A percentile compares a stretch with the other conserved stretches of the same genome.
Conservation (phyloP, 2,329 filamentous ascomycete species). For the Furcasterigmium sp. region DNA sequence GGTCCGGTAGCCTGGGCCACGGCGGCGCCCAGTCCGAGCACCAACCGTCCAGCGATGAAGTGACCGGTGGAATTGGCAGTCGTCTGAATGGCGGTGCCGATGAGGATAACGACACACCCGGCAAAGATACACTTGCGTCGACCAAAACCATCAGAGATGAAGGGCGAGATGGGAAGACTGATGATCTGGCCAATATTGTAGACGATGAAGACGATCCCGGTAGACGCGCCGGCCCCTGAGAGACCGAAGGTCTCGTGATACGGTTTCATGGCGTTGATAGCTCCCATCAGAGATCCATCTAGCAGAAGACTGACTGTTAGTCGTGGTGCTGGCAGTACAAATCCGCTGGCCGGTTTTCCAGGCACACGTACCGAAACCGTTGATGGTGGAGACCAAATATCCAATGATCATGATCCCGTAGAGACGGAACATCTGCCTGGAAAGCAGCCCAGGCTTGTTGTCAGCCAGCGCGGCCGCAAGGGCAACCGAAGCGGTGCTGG, state of each 20-base stretch:
- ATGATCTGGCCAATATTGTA: conserved; percentile 43
- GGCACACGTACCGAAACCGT: conserved; percentile 18
- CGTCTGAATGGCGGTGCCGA: conserved; percentile 40
- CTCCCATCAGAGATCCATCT: conserved; percentile 34
- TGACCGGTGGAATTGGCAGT: conserved; percentile 34
- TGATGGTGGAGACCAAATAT: conserved; percentile 22
- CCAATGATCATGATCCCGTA: conserved; percentile 19
- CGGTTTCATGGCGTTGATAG: conserved; percentile 39
- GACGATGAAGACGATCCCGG: conserved; percentile 38
- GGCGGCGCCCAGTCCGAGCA: conserved; percentile 52
- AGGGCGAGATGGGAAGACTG: conserved; percentile 41
- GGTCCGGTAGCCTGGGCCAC: conserved; percentile 56
- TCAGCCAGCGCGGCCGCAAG: conserved; percentile 26
- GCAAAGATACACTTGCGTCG: conserved; percentile 45
- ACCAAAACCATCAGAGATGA: conserved; percentile 43
- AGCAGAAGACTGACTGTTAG: not conserved
- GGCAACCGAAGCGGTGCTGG: conserved; percentile 29
- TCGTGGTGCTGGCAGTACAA: not conserved
- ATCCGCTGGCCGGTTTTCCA: not conserved
- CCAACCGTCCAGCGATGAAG: conserved; percentile 26
- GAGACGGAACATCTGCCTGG: conserved; percentile 25
- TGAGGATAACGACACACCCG: conserved; percentile 39
- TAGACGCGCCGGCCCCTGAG: conserved; percentile 34
- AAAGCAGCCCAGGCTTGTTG: conserved; percentile 26
- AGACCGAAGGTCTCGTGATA: conserved; percentile 40